Conservation (phyloP, 768 basidiomycete genomes). For the Xerocomellus dryophilus region DNA sequence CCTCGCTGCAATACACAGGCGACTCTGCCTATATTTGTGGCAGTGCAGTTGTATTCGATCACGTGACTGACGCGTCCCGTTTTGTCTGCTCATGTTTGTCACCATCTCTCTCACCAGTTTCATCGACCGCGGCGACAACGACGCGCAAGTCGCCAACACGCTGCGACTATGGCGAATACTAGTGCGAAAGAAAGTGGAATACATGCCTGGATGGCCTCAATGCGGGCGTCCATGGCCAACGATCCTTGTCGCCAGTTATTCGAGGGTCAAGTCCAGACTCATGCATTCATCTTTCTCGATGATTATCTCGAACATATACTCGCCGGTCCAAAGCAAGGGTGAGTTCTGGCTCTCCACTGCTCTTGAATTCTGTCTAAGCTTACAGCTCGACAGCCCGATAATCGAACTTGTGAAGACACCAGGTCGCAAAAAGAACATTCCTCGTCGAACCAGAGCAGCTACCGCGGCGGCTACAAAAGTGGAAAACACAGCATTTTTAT, state of each 20-base stretch:
- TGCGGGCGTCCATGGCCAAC: conserved; percentile 65
- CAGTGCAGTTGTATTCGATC: conserved; percentile 8
- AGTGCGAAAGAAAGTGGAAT: conserved; percentile 42
- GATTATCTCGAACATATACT: conserved; percentile 73
- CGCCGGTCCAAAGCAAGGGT: conserved; percentile 66
- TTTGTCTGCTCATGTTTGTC: conserved; percentile 23
- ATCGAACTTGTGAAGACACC: conserved; percentile 85
- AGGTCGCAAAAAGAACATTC: conserved; percentile 60
- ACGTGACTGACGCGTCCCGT: conserved; percentile 30
- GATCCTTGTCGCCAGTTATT: conserved; percentile 71
- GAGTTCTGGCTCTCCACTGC: conserved; percentile 16
- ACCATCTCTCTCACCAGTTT: not conserved
- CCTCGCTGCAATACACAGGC: not conserved
- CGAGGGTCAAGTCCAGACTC: conserved; percentile 67
- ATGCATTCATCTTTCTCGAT: conserved; percentile 78
- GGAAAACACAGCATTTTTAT: conserved; percentile 38
- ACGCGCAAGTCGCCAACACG: not conserved
- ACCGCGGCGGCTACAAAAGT: conserved; percentile 42
- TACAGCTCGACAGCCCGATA: conserved; percentile 47
- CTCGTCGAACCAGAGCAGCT: conserved; percentile 48
- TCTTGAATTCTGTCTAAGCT: not conserved
- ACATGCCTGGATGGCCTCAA: conserved; percentile 62
- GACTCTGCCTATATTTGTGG: not conserved
- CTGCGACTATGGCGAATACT: conserved; percentile 8
- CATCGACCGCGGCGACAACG: not conserved